phyloP scores from a whole-genome alignment of 257 asterid genomes.

The Thymus mandschuricus region DNA sequence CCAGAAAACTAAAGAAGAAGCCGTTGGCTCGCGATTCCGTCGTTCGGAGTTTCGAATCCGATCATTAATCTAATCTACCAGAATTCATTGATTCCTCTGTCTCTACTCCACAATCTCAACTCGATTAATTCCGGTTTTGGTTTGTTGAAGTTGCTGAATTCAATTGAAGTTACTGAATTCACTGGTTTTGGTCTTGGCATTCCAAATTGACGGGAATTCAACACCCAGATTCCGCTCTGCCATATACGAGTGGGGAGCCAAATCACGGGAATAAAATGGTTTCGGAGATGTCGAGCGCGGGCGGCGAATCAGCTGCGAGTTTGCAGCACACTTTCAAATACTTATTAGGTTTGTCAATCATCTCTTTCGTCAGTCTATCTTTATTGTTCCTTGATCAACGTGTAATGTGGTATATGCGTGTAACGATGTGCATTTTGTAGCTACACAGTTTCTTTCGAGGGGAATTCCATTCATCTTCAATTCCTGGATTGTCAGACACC shows the following conservation, averaged over 20 bases:
- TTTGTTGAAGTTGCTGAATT: not conserved
- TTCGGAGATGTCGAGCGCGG: conserved; percentile 35
- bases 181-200: not conserved
- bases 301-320: conserved; percentile 51
- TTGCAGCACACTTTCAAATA: conserved; percentile 79
- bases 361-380: conserved; percentile 2
- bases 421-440: conserved; percentile 43
- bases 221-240: not conserved
- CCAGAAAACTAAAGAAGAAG: too few species aligned
- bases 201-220: not conserved
- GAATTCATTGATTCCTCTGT: not conserved
- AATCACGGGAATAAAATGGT: conserved; percentile 16
- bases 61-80: not conserved
- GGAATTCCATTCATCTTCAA: conserved; percentile 95
- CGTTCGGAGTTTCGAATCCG: too few species aligned
- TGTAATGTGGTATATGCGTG: not conserved
- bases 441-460: conserved; percentile 90
- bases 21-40: too few species aligned
- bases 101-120: too few species aligned
- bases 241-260: not conserved
- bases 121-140: too few species aligned
- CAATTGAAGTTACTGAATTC: too few species aligned
- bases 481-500: conserved; percentile 89
- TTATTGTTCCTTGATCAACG: not conserved
- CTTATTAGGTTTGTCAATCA: conserved; percentile 60